Evolutionary conservation across 1,139 yeast genomes (phyloP).

Genomic region (Yamadazyma triangularis): DNA sequence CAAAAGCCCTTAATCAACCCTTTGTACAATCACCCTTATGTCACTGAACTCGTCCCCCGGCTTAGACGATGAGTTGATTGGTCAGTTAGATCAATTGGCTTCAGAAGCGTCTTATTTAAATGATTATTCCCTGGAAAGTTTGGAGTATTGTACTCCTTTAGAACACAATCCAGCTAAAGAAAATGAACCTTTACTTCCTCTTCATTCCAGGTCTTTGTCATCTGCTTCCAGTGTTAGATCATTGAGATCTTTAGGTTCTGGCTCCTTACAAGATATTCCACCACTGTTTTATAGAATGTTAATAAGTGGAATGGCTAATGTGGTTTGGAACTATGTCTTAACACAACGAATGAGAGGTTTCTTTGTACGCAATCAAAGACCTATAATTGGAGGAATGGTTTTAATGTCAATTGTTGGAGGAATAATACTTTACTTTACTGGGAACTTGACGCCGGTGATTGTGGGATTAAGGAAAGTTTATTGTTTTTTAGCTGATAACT

Average conservation of each 20-base stretch:
- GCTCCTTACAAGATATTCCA: not conserved
- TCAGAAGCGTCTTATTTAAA: slow-evolving; percentile 12
- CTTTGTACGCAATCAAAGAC: slow-evolving; percentile 1
- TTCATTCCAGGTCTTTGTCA: slow-evolving; percentile 4
- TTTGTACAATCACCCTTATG: no score
- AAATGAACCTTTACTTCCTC: slow-evolving; percentile 11
- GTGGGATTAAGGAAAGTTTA: slow-evolving; percentile 8
- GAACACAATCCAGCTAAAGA: slow-evolving; percentile 3
- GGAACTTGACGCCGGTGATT: slow-evolving; percentile 11
- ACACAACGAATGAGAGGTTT: slow-evolving; percentile 6
- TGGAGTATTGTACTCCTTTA: slow-evolving; percentile 4
- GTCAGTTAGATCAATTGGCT: slow-evolving; percentile 11
- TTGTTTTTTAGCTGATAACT: slow-evolving; percentile 16
- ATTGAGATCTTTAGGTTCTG: not conserved
- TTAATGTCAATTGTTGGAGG: slow-evolving; percentile 5
- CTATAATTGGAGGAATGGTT: slow-evolving; percentile 5
- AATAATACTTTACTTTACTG: slow-evolving; percentile 14
- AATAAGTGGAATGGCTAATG: not conserved
- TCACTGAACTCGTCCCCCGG: not conserved
- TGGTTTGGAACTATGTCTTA: slow-evolving; percentile 9
- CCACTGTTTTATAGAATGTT: no score
- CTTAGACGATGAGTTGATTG: not conserved
- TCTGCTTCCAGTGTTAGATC: not conserved
- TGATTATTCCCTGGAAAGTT: slow-evolving; percentile 7
- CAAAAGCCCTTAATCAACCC: no score